Conservation (phyloP, 2,329 filamentous ascomycete genomes). For the Ceratocystis colombiana region DNA sequence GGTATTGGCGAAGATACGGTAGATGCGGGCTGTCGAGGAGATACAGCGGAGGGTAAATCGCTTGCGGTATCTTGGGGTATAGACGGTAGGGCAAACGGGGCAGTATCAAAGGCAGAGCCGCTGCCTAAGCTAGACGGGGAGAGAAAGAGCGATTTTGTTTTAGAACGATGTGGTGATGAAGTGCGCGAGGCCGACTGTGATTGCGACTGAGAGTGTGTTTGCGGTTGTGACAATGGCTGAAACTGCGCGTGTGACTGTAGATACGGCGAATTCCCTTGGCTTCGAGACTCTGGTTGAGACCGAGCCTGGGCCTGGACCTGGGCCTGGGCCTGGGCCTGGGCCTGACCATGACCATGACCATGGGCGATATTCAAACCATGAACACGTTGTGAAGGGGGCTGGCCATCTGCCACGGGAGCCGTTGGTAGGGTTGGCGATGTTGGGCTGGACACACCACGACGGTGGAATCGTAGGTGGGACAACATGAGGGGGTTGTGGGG, state of each 20-base stretch:
- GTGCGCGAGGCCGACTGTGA: conserved; percentile 7
- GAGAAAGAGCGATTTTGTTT: conserved; percentile 24
- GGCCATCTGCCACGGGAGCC: conserved; percentile 12
- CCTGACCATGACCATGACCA: conserved; percentile 34
- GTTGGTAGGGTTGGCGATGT: conserved; percentile 40
- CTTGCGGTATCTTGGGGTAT: conserved; percentile 22
- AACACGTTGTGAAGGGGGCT: conserved; percentile 11
- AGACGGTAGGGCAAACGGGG: conserved; percentile 28
- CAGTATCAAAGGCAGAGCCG: conserved; percentile 24
- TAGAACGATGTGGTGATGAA: conserved; percentile 22
- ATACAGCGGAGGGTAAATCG: conserved; percentile 19
- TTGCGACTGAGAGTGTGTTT: neutral
- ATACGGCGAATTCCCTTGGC: conserved; percentile 18
- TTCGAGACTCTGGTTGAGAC: conserved; percentile 1
- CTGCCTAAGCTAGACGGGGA: conserved; percentile 28
- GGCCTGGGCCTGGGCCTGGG: neutral
- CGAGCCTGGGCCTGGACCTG: neutral
- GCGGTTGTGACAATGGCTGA: conserved; percentile 11
- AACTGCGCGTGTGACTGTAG: conserved; percentile 12
- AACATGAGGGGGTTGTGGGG: conserved; percentile 35
- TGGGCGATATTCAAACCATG: conserved; percentile 26
- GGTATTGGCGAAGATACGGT: conserved; percentile 29
- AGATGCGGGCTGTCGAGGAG: conserved; percentile 26
- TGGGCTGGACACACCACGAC: conserved; percentile 47
- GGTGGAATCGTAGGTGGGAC: conserved; percentile 49